Base-by-base conservation (phyloP, 257 asterid species). In the Petunia secreta region DNA sequence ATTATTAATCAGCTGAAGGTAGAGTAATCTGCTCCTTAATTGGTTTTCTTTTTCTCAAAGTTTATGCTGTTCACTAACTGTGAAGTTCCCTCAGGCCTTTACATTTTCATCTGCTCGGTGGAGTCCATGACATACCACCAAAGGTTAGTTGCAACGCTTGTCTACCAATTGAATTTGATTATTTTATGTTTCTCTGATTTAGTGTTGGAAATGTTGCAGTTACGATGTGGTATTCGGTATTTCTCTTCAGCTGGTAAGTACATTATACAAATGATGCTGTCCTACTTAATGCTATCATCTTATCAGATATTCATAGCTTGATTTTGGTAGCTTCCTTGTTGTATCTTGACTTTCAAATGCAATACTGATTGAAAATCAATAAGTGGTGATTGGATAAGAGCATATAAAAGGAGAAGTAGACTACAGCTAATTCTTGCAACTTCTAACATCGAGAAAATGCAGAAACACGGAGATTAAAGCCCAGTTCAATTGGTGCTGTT, bases 221-320 rank as follows among this genome's bases (percentile, higher is more conserved):
- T 88, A 79, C 90, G 75, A 80, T 78, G 58, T 80, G 91, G 93
- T 71, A 79, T 87, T 78, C 91, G 97, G 75, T 81, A 77, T 88
- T 91, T 87, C 85, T 93, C 98, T 64, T 91, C 97, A 38, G 80
- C 91, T 85, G 99, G 98, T 95, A 90, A 55, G 82, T 60, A 44
- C 81, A 63, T 80, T 81, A 63, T 77, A 40, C 65, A 62, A 79
- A 54, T 44, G 48, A 44, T 50, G 54, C 41, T 79, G 77, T 79
- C 67, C 77, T 80, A 54, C 79, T 54, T 53, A 16, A 41, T 78
- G 75, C 16, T 64, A 46, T 63, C 48, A 62, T 50, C 63, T 78
- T 78, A 48, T 62, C 62, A 73, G 75, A 50, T 36, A 50, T 36
- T 36, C 43, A 34, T 73, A 50, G 46, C 34, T 50, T 50, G 14